phyloP scores from a whole-genome alignment of 306 rosid species.

The Inga laurina region DNA sequence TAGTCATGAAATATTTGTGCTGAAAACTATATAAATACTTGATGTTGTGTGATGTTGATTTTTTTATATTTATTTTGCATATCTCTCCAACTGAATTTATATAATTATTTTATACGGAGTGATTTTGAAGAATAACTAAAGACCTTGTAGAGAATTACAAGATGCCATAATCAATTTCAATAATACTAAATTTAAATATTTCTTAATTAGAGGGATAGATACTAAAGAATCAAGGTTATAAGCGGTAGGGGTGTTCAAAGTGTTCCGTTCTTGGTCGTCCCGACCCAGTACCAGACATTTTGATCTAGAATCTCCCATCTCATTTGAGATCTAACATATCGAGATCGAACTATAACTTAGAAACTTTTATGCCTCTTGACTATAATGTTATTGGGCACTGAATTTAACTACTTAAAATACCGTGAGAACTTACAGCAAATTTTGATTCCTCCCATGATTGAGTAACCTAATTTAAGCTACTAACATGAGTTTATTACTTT shows the following conservation, averaged over 20 bases:
- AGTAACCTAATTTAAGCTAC: background rate
- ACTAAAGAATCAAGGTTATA: too few species aligned
- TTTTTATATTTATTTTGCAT: background rate
- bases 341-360: too few species aligned
- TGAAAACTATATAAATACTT: background rate
- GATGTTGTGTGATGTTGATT: background rate
- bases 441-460: background rate
- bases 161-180: background rate
- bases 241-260: too few species aligned
- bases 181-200: background rate
- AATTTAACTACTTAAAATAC: background rate
- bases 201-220: too few species aligned
- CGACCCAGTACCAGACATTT: too few species aligned
- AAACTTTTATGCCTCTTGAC: too few species aligned
- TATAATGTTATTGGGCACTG: too few species aligned
- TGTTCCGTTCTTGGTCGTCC: fast-evolving
- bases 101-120: too few species aligned
- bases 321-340: too few species aligned
- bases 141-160: background rate
- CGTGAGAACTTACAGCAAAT: background rate
- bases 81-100: background rate
- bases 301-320: too few species aligned
- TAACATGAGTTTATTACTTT: background rate
- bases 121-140: too few species aligned
- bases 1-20: background rate